These are phyloP conservation scores for Pontederia crassipes DNA, from an alignment of 176 grass and related monocot genomes.

Conservation along the genomic window DNA sequence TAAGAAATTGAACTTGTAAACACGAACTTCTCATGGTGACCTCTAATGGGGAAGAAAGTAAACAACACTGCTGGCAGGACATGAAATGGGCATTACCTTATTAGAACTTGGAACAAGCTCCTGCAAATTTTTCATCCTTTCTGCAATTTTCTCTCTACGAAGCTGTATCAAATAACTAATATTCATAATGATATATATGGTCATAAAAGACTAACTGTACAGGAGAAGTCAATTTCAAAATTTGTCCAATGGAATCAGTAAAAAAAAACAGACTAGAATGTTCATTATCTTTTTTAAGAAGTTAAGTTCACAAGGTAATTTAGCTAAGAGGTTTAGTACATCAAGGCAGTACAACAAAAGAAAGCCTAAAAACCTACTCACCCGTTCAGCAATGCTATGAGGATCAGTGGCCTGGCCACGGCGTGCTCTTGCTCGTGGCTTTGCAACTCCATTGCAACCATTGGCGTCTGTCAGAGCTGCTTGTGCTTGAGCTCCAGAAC, in stretches of 20 bases:
- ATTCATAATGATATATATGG: neutral
- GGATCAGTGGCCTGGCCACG: constrained; percentile 30
- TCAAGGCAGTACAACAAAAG: neutral
- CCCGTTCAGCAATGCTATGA: constrained; percentile 32
- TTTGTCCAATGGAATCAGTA: no score
- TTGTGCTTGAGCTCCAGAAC: constrained; percentile 11
- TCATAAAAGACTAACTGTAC: no score
- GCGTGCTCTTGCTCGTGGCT: constrained; percentile 27
- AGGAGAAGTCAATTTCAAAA: no score
- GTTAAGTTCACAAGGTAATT: no score
- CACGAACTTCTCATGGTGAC: neutral
- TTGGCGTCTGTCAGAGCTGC: neutral
- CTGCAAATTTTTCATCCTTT: constrained; percentile 29
- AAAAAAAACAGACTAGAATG: no score
- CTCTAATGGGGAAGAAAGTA: neutral
- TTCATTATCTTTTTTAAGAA: no score
- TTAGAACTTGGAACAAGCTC: constrained; percentile 24
- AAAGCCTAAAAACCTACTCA: constrained; percentile 2
- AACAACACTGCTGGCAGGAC: neutral
- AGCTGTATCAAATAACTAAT: constrained; percentile 1
- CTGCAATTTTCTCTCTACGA: constrained; percentile 10
- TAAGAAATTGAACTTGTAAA: neutral
- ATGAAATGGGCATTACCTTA: constrained; percentile 14
- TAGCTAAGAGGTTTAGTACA: no score
- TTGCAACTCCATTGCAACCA: constrained; percentile 23